These are phyloP conservation scores for Agrostemma githago DNA, from an alignment of 148 eudicot genomes.

Conservation along the genomic window DNA sequence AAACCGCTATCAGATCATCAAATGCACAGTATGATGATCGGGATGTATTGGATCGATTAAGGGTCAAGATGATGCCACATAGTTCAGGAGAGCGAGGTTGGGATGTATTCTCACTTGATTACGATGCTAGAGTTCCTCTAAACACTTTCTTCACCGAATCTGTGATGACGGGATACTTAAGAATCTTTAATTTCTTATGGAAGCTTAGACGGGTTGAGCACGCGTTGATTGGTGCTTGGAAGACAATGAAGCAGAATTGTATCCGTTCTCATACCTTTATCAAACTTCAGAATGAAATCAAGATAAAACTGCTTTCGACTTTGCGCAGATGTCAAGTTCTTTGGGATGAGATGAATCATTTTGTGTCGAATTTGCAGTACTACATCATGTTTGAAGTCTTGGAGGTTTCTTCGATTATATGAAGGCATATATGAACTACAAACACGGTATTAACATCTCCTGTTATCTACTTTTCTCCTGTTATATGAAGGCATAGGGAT, in stretches of 20 bases:
- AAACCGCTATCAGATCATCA: constrained; percentile 85
- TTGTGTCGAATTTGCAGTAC: constrained; percentile 84
- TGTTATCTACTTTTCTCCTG: not conserved
- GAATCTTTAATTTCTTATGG: constrained; percentile 89
- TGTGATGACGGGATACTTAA: constrained; percentile 79
- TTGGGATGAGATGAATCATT: constrained; percentile 97
- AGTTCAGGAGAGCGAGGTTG: constrained; percentile 91
- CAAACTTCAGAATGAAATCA: constrained; percentile 61
- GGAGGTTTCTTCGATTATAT: constrained; percentile 82
- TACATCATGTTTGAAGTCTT: constrained; percentile 97
- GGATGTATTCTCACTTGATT: constrained; percentile 97
- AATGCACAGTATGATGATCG: constrained; percentile 93
- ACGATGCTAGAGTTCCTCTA: constrained; percentile 81
- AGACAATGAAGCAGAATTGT: constrained; percentile 90
- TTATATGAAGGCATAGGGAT: not conserved
- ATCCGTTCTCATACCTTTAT: constrained; percentile 57
- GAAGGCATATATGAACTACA: constrained; percentile 86
- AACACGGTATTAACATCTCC: constrained; percentile 46
- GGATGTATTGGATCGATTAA: constrained; percentile 75
- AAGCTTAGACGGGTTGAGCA: constrained; percentile 96
- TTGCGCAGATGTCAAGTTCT: constrained; percentile 85
- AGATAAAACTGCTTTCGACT: constrained; percentile 61
- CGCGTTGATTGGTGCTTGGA: constrained; percentile 82
- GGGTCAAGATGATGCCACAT: constrained; percentile 98
- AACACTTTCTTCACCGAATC: constrained; percentile 90